These are phyloP conservation scores for Citrullus amarus DNA, from an alignment of 306 rosid genomes.

Conservation along the genomic window DNA sequence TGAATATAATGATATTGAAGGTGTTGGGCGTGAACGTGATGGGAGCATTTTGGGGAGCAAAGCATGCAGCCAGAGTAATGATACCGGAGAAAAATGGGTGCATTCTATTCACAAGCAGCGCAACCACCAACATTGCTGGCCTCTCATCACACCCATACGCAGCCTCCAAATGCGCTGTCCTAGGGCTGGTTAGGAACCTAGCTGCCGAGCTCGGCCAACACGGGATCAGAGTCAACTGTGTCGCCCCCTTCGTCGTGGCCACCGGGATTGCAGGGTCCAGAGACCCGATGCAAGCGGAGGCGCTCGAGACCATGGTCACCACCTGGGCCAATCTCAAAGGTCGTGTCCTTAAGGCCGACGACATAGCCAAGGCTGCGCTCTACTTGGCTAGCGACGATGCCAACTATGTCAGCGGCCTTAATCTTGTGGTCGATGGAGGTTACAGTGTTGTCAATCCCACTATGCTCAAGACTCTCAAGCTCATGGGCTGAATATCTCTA, in stretches of 20 bases:
- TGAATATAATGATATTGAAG: background rate
- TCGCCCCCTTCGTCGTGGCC: conserved; percentile 13
- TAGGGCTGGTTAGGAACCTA: conserved; percentile 14
- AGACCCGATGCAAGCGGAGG: background rate
- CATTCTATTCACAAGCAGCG: conserved; percentile 22
- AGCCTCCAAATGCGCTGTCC: conserved; percentile 13
- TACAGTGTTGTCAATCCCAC: conserved; percentile 16
- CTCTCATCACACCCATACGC: conserved; percentile 19
- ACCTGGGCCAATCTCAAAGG: conserved; percentile 9
- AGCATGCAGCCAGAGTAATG: conserved; percentile 30
- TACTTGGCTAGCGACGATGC: conserved; percentile 18
- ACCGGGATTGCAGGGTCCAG: background rate
- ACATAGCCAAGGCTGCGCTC: conserved; percentile 11
- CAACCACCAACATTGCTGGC: conserved; percentile 10
- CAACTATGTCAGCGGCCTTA: conserved; percentile 16
- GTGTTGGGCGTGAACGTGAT: conserved; percentile 17
- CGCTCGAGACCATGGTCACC: background rate
- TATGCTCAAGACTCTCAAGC: background rate
- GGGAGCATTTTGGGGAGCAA: conserved; percentile 23
- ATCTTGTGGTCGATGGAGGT: conserved; percentile 19
- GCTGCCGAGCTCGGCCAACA: conserved; percentile 16
- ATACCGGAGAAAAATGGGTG: conserved; percentile 13
- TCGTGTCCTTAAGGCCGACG: background rate
- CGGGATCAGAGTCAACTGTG: conserved; percentile 24
- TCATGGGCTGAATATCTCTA: background rate